Evolutionary conservation across 1,284 basidiomycete genomes (phyloP), one percentile per base, ranked within the genome.

Genomic region (Pholiota adiposa): DNA sequence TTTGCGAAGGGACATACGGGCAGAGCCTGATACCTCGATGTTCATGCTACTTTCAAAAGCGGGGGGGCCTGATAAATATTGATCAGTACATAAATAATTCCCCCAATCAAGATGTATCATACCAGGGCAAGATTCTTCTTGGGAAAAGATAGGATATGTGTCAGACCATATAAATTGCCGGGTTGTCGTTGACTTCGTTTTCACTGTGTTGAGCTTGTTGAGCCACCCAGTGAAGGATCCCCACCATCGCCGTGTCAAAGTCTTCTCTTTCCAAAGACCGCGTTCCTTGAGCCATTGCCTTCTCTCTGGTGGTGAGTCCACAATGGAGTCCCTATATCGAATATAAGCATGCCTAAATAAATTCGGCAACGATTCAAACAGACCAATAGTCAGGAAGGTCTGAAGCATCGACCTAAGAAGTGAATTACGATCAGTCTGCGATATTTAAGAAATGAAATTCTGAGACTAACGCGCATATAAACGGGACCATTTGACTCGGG

Each of bases 331-430:
- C 58, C 58, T 60, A 18, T 12, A 19, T 18, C 2, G 3, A 19
- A 14, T 14, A 34, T 29, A 36, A 36, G 21, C 14, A 25, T 11
- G 18, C 29, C 16, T n/a, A 9, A 18, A 11, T 16, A 18, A 19
- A 27, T 8, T 5, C 14, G 1, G 6, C 5, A 34, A 11, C 29
- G 31, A n/a, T n/a, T n/a, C n/a, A n/a, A 23, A 43, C 44, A 29
- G 58, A 64, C 67, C 67, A 69, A 52, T 67, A 69, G 11, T 54
- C 66, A 6, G 62, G 65, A 59, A 67, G 63, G 48, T 67, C 65
- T 11, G 68, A 66, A 56, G 62, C 53, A 23, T 40, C 56, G 2
- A 49, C 46, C 55, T 56, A 41, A 40, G 33, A 8, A n/a, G n/a
- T n/a, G n/a, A 43, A 34, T 21, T 48, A 23, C 60, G 56, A 54